phyloP scores from a whole-genome alignment of 768 basidiomycete species.

The Calocera viscosa region DNA sequence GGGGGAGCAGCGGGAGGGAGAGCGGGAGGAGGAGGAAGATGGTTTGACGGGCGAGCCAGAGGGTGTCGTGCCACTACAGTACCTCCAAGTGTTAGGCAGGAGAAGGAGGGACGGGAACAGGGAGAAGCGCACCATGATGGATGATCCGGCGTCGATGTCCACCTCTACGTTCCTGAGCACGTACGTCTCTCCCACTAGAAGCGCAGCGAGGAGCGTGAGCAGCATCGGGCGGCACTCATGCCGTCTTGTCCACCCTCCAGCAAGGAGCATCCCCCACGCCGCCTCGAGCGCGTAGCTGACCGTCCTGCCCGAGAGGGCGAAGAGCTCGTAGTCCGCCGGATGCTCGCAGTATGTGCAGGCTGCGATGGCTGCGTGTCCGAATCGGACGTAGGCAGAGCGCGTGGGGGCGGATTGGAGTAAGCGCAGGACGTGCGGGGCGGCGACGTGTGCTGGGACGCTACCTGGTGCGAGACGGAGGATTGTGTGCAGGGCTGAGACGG shows the following conservation, averaged over 20 bases:
- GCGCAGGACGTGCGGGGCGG: not conserved
- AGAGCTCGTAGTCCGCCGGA: not conserved
- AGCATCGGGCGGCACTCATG: not conserved
- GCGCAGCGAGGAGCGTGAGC: not conserved
- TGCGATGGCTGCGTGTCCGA: not conserved
- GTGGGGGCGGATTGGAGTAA: not conserved
- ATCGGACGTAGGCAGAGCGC: not conserved
- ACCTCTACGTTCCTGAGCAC: not conserved
- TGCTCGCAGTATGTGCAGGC: not conserved
- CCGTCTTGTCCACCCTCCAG: not conserved
- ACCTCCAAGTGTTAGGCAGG: not conserved
- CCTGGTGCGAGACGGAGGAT: not conserved
- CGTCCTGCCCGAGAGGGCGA: not conserved
- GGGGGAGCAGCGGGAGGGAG: not conserved
- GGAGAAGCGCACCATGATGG: not conserved
- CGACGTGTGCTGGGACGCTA: not conserved
- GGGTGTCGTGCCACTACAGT: constrained; percentile 7
- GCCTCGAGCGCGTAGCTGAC: not conserved
- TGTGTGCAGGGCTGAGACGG: not conserved
- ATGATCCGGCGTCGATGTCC: not conserved
- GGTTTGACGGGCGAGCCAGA: not conserved
- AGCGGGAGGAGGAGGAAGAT: not conserved
- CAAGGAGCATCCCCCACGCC: not conserved
- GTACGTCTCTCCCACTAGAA: not conserved
- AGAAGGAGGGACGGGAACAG: not conserved